phyloP scores from a whole-genome alignment of 805 yeast species.

The Cyberlindnera mrakii region DNA sequence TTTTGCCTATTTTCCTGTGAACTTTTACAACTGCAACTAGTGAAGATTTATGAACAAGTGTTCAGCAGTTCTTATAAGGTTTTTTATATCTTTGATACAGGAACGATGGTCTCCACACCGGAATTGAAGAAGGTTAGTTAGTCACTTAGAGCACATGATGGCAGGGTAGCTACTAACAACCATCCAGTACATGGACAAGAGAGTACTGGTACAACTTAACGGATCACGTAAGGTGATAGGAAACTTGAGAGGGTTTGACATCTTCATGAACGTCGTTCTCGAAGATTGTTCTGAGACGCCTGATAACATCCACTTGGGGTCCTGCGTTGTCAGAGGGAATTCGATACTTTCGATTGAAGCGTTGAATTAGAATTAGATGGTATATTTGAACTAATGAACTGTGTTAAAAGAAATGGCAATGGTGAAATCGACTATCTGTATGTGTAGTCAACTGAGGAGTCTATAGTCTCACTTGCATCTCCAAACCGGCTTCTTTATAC shows the following conservation, averaged over 20 bases:
- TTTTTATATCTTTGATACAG: too few relatives aligned
- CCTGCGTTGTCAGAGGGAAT: conserved; percentile 72
- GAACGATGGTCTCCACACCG: conserved; percentile 52
- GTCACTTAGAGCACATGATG: conserved; percentile 17
- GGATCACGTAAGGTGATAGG: conserved; percentile 80
- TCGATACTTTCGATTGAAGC: conserved; percentile 66
- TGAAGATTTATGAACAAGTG: too few relatives aligned
- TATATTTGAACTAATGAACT: not conserved
- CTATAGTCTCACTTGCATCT: conserved; percentile 52
- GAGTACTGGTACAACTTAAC: conserved; percentile 66
- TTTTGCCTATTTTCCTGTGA: too few relatives aligned
- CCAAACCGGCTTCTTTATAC: conserved; percentile 55
- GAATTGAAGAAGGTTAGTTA: conserved; percentile 50
- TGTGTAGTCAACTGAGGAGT: not conserved
- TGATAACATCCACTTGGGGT: conserved; percentile 55
- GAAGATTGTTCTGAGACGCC: conserved; percentile 65
- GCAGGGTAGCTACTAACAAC: conserved; percentile 3
- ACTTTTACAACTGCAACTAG: too few relatives aligned
- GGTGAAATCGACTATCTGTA: too few relatives aligned
- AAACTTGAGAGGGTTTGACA: conserved; percentile 76
- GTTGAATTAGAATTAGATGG: conserved; percentile 21
- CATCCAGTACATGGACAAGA: conserved; percentile 69
- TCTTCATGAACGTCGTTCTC: conserved; percentile 65
- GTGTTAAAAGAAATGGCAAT: not conserved
- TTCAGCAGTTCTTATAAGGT: too few relatives aligned